Evolutionary conservation across 371 early-diverging fungal species (phyloP).

Genomic region (Dinochytrium kinnereticum): DNA sequence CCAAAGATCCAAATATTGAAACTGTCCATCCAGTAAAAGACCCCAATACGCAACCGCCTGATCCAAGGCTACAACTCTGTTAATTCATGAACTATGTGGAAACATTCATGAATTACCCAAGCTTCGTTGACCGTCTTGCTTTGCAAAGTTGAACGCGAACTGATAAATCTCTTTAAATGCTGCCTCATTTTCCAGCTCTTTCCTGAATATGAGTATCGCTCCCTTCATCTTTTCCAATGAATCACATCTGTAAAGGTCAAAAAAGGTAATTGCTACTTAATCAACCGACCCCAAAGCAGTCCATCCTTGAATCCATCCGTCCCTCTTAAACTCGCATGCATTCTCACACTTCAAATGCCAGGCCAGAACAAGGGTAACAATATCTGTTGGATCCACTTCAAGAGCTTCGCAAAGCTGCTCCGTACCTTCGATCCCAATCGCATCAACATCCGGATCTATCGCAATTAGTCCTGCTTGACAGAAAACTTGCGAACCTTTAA

Average conservation of each 20-base stretch:
- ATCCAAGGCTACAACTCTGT: constrained; percentile 62
- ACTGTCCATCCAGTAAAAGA: constrained; percentile 65
- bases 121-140: constrained; percentile 75
- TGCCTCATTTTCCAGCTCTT: constrained; percentile 57
- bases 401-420: constrained; percentile 65
- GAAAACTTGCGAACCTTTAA: constrained; percentile 61
- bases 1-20: constrained; percentile 72
- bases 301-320: constrained; percentile 71
- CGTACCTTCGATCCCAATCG: constrained; percentile 78
- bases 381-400: constrained; percentile 77
- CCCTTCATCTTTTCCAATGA: constrained; percentile 68
- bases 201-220: constrained; percentile 56
- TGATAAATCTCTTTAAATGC: constrained; percentile 76
- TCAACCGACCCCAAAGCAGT: constrained; percentile 58
- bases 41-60: constrained; percentile 80
- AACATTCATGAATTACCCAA: constrained; percentile 71
- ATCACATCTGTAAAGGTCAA: constrained; percentile 58
- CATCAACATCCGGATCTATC: constrained; percentile 68
- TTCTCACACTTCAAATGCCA: constrained; percentile 70
- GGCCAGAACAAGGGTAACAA: constrained; percentile 76
- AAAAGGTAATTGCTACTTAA: neutral
- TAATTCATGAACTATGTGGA: too few relatives aligned
- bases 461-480: neutral
- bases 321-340: constrained; percentile 78
- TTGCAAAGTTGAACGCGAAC: constrained; percentile 76